Evolutionary conservation across 108 stramenopile genomes (phyloP), one percentile per base, ranked within the genome.

Genomic region (Skeletonema potamos): DNA sequence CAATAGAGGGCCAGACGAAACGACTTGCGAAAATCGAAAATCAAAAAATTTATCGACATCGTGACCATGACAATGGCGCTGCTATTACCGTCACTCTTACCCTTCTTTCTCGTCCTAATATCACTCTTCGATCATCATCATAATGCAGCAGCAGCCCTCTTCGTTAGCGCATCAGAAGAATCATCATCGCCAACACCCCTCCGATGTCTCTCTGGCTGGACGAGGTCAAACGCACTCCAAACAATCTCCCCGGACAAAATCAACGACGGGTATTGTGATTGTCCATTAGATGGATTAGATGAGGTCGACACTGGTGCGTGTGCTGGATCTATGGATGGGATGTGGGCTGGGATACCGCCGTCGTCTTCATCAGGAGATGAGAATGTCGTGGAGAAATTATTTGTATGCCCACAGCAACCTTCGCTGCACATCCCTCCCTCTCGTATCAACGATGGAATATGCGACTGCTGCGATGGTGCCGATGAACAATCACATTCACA

Each of bases 251-350:
- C 63, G 11, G 63, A 75, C 6, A 74, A 70, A 58, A 82, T 92
- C 54, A 88, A 92, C 73, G 91, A 92, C 64, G 86, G 81, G 9
- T 92, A 88, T 56, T 92, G 91, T 62, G 91, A 92, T 67, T 92
- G 91, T 81, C 91, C 91, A 9, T 57, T 73, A 10, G 84, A 85
- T 48, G 87, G 85, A 9, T 26, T 55, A 24, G 91, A 92, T 69
- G 91, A 92, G 81, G 74, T 87, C 2, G 32, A 74, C 17, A 92
- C 92, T 1, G 57, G 77, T 39, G 92, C 92, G 26, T 92, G 92
- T 75, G 75, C 89, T 9, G 92, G 92, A 46, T 80, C 84, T 18
- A 63, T 44, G 44, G 77, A 75, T 36, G 58, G 28, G 9, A 36
- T 37, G 62, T 90, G 89, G 87, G 78, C 88, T 0, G 88, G 91